phyloP scores from a whole-genome alignment of 495 filamentous ascomycete genomes.

The Glonium stellatum region DNA sequence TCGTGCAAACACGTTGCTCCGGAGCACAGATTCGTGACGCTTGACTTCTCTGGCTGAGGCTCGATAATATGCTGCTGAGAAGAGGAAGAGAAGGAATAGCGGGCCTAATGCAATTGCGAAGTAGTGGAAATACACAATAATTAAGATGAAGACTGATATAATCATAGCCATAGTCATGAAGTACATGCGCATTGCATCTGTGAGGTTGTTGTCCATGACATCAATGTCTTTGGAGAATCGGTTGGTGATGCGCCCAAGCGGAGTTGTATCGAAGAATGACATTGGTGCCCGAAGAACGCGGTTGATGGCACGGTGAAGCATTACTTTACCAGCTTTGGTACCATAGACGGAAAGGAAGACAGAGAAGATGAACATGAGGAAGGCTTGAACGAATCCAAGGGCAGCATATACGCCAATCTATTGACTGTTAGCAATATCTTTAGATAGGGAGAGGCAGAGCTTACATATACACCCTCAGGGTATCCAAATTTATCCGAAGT shows the following conservation, averaged over 20 bases:
- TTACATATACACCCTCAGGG: conserved; percentile 55
- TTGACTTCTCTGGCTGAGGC: conserved; percentile 89
- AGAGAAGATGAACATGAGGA: conserved; percentile 71
- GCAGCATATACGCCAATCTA: conserved; percentile 77
- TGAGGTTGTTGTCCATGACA: conserved; percentile 89
- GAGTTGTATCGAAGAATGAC: conserved; percentile 97
- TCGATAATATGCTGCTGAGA: conserved; percentile 82
- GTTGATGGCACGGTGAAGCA: conserved; percentile 74
- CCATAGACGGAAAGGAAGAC: conserved; percentile 66
- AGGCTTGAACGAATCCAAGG: conserved; percentile 62
- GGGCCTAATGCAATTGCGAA: conserved; percentile 87
- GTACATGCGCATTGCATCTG: conserved; percentile 90
- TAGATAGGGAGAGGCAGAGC: conserved; percentile 7
- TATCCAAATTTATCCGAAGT: conserved; percentile 66
- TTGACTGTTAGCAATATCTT: neutral
- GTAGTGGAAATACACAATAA: conserved; percentile 89
- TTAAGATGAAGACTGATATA: conserved; percentile 69
- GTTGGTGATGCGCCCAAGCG: conserved; percentile 92
- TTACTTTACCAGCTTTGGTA: conserved; percentile 70
- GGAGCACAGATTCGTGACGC: conserved; percentile 81
- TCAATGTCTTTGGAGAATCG: conserved; percentile 94
- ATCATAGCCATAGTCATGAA: conserved; percentile 71
- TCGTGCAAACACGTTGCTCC: conserved; percentile 81
- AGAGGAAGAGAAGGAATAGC: conserved; percentile 68
- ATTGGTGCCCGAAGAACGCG: conserved; percentile 83